Conservation (phyloP, 2,329 filamentous ascomycete species). For the Hypomyces rosellus region DNA sequence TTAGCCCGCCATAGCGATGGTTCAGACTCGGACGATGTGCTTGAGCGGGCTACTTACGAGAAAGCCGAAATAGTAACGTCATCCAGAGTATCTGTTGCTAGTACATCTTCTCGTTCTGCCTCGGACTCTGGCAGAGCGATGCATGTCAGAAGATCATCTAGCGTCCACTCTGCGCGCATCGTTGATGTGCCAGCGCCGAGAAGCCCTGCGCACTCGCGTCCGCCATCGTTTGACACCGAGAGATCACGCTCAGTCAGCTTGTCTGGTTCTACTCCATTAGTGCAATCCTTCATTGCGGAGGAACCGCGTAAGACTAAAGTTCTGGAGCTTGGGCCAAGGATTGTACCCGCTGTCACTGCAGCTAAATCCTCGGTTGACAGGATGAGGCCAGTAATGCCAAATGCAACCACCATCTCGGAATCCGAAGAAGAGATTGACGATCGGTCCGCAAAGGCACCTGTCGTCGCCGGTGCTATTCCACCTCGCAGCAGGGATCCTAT, state of each 20-base stretch:
- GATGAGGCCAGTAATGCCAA: conserved; percentile 22
- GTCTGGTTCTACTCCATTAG: conserved; percentile 34
- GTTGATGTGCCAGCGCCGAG: conserved; percentile 50
- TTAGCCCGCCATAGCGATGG: conserved; percentile 1
- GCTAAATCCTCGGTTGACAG: conserved; percentile 28
- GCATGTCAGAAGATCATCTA: conserved; percentile 36
- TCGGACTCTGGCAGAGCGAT: conserved; percentile 40
- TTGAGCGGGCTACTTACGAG: conserved; percentile 46
- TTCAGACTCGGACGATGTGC: conserved; percentile 33
- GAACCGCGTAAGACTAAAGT: conserved; percentile 30
- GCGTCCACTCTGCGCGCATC: conserved; percentile 50
- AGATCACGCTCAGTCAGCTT: conserved; percentile 35
- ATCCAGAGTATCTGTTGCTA: conserved; percentile 48
- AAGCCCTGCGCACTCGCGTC: conserved; percentile 44
- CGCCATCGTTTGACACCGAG: conserved; percentile 42
- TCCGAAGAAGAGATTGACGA: conserved; percentile 31
- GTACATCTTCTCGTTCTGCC: conserved; percentile 42
- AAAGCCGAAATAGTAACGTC: conserved; percentile 53
- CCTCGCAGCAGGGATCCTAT: conserved; percentile 6
- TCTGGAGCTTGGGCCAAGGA: conserved; percentile 17
- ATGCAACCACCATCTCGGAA: conserved; percentile 36
- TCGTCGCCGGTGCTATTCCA: neutral
- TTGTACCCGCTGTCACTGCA: conserved; percentile 17
- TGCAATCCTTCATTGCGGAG: conserved; percentile 29
- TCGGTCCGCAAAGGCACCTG: neutral